Conservation (phyloP, 2,329 filamentous ascomycete genomes). For the Paracorniculantispora psalliotae region DNA sequence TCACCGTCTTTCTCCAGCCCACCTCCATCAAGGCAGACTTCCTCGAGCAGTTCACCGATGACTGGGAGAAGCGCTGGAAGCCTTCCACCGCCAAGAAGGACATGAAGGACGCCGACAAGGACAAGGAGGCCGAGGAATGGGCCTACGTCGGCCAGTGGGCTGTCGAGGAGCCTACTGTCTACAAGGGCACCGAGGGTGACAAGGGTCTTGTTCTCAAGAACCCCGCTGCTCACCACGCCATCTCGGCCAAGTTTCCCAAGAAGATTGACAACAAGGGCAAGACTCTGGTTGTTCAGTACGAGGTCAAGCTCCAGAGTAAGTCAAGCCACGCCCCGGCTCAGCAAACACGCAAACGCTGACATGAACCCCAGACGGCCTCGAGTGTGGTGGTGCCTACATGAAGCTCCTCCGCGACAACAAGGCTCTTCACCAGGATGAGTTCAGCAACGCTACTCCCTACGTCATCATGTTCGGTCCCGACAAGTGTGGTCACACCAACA, state of each 20-base stretch:
- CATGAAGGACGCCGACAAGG: conserved; percentile 62
- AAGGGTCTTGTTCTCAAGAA: conserved; percentile 98
- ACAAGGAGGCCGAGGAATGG: conserved; percentile 84
- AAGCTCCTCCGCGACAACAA: conserved; percentile 98
- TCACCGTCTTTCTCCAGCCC: conserved; percentile 55
- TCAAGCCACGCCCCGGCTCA: conserved; percentile 19
- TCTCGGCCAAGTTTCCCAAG: conserved; percentile 97
- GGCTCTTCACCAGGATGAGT: conserved; percentile 94
- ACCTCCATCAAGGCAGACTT: conserved; percentile 86
- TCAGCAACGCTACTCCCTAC: conserved; percentile 94
- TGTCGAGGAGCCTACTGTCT: conserved; percentile 86
- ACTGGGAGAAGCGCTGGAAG: conserved; percentile 93
- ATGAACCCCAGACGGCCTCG: conserved; percentile 67
- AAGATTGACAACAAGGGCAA: conserved; percentile 97
- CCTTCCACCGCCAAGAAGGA: conserved; percentile 96
- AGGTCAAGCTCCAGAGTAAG: conserved; percentile 97
- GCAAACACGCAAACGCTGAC: neutral
- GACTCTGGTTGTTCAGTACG: conserved; percentile 95
- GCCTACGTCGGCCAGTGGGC: conserved; percentile 95
- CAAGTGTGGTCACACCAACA: conserved; percentile 99
- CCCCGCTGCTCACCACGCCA: conserved; percentile 95
- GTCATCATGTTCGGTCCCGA: conserved; percentile 99
- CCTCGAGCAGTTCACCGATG: conserved; percentile 96
- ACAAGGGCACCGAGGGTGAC: conserved; percentile 90
- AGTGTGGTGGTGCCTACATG: conserved; percentile 97